Percentiles rank a stretch among this genome's conserved stretches.
Evolutionary conservation across 306 rosid species (phyloP).

Genomic region (Oemleria cerasiformis): DNA sequence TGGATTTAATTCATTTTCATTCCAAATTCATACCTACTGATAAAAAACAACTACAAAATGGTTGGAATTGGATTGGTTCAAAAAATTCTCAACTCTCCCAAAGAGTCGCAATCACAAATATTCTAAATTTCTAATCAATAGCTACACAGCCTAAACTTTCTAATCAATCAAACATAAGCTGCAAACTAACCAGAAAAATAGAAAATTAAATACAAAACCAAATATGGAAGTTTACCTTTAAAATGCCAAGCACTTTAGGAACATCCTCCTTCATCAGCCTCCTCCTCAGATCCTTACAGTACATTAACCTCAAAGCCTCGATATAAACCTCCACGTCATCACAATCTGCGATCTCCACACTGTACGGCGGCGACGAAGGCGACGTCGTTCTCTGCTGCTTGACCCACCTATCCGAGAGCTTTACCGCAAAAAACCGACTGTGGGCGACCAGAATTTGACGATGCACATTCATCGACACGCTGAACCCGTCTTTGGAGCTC

Average conservation of each 20-base stretch:
- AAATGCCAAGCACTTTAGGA: constrained; percentile 72
- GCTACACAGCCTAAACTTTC: not conserved
- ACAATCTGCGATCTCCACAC: constrained; percentile 88
- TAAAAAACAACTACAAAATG: not conserved
- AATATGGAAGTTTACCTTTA: constrained; percentile 48
- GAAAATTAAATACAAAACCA: constrained; percentile 3
- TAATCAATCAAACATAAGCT: constrained; percentile 4
- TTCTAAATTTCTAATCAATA: not conserved
- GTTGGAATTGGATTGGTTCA: too few species aligned
- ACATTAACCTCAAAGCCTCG: constrained; percentile 82
- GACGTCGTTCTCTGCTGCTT: constrained; percentile 52
- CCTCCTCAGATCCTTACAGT: constrained; percentile 84
- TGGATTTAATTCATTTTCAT: not conserved
- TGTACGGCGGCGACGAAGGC: constrained; percentile 46
- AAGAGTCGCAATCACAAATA: too few species aligned
- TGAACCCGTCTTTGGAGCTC: constrained; percentile 69
- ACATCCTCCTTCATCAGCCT: constrained; percentile 88
- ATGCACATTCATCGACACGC: constrained; percentile 71
- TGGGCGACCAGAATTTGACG: constrained; percentile 80
- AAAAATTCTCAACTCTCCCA: too few species aligned
- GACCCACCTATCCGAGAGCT: constrained; percentile 78
- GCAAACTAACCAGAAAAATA: not conserved
- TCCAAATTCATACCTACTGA: not conserved
- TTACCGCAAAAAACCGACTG: constrained; percentile 72
- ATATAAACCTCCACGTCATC: constrained; percentile 91